These are phyloP conservation scores for Acarospora socialis DNA, from an alignment of 2,329 filamentous ascomycete genomes.

Conservation along the genomic window DNA sequence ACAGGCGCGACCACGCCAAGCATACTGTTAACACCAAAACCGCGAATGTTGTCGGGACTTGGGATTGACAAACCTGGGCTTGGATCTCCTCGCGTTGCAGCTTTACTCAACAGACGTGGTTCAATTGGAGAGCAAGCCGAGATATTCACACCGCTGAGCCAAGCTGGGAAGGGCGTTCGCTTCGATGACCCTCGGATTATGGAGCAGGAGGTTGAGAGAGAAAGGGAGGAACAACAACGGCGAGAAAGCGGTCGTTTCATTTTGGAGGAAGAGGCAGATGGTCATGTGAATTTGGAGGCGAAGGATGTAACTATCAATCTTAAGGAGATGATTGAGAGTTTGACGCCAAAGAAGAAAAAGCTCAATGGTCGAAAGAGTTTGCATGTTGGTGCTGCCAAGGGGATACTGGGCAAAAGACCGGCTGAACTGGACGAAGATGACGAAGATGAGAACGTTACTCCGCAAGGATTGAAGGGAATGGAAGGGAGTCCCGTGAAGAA, in stretches of 20 bases:
- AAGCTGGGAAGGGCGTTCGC: constrained; percentile 34
- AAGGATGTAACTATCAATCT: constrained; percentile 52
- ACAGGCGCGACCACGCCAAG: constrained; percentile 48
- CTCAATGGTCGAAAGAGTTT: constrained; percentile 60
- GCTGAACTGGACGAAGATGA: constrained; percentile 54
- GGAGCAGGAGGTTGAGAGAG: constrained; percentile 48
- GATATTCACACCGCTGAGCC: constrained; percentile 44
- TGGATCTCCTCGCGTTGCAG: constrained; percentile 60
- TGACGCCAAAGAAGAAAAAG: constrained; percentile 60
- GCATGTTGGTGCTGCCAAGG: constrained; percentile 58
- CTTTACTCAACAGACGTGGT: constrained; percentile 53
- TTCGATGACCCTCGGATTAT: constrained; percentile 53
- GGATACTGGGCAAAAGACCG: constrained; percentile 60
- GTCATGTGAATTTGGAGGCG: constrained; percentile 42
- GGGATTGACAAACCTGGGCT: constrained; percentile 57
- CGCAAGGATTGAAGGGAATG: constrained; percentile 56
- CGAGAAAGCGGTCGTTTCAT: constrained; percentile 46
- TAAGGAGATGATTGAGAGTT: constrained; percentile 61
- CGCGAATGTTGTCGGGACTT: constrained; percentile 49
- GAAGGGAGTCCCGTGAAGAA: constrained; percentile 67
- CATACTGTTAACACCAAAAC: constrained; percentile 48
- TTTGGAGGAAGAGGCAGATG: constrained; percentile 37
- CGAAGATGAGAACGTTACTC: constrained; percentile 39
- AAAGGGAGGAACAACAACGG: constrained; percentile 46
- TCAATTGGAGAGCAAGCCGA: constrained; percentile 56